These are phyloP conservation scores for Paraphaeosphaeria sporulosa DNA, from an alignment of 2,329 filamentous ascomycete genomes.

Conservation along the genomic window DNA sequence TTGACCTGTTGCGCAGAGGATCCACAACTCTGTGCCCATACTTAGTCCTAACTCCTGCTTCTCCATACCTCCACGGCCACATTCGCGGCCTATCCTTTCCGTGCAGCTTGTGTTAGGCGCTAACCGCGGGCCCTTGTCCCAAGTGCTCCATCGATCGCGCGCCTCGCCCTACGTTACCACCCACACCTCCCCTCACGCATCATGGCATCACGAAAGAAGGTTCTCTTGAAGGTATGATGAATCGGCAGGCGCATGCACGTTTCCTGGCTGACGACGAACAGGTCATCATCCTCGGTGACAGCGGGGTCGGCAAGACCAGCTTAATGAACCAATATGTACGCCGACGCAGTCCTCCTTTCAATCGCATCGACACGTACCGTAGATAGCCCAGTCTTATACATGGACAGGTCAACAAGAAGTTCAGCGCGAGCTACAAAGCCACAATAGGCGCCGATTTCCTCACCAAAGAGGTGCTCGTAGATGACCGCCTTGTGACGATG, in stretches of 20 bases:
- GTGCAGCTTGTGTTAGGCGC: conserved; percentile 14
- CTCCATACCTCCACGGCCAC: neutral
- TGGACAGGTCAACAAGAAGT: conserved; percentile 97
- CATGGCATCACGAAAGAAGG: conserved; percentile 72
- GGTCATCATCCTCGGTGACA: conserved; percentile 99
- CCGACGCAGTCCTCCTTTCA: conserved; percentile 3
- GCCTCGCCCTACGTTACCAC: conserved; percentile 18
- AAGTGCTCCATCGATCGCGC: conserved; percentile 18
- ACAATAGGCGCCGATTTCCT: conserved; percentile 99
- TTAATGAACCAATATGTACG: conserved; percentile 99
- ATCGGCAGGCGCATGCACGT: neutral
- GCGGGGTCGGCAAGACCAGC: conserved; percentile 98
- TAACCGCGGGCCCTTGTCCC: conserved; percentile 8
- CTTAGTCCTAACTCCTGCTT: neutral
- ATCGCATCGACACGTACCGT: neutral
- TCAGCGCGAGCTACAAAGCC: conserved; percentile 99
- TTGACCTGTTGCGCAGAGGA: neutral
- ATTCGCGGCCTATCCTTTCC: conserved; percentile 20
- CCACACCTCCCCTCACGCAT: conserved; percentile 19
- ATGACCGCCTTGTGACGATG: conserved; percentile 98
- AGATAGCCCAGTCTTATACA: conserved; percentile 10
- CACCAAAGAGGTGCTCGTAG: conserved; percentile 96
- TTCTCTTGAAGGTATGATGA: conserved; percentile 78
- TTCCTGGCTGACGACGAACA: conserved; percentile 50
- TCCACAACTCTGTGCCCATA: neutral